Evolutionary conservation across 1,139 yeast species (phyloP).

Genomic region (Pneumocystis canis): DNA sequence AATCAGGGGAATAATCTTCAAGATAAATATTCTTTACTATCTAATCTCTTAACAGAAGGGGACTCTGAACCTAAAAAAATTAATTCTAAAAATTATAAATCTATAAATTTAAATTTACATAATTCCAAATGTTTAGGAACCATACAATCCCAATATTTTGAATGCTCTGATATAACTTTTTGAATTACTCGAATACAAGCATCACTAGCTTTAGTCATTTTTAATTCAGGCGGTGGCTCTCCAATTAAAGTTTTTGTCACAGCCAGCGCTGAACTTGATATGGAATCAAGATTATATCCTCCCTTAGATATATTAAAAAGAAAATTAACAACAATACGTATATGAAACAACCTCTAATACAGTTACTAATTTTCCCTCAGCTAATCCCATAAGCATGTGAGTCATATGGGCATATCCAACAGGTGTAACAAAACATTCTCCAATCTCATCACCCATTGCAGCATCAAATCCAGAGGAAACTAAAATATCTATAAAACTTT

Average conservation of each 20-base stretch:
- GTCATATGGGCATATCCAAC: slow-evolving; percentile 96
- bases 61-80: slow-evolving; percentile 1
- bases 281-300: slow-evolving; percentile 85
- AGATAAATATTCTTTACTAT: slow-evolving; percentile 2
- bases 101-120: not conserved
- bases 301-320: slow-evolving; percentile 30
- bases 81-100: not conserved
- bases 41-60: slow-evolving; percentile 15
- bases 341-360: slow-evolving; percentile 42
- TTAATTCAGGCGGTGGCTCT: slow-evolving; percentile 78
- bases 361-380: slow-evolving; percentile 77
- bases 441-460: slow-evolving; percentile 94
- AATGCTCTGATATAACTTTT: slow-evolving; percentile 65
- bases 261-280: slow-evolving; percentile 77
- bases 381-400: slow-evolving; percentile 72
- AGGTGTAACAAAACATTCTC: slow-evolving; percentile 94
- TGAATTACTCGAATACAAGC: slow-evolving; percentile 68
- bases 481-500: not conserved
- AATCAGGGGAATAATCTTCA: not conserved
- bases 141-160: slow-evolving; percentile 78
- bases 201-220: slow-evolving; percentile 46
- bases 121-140: slow-evolving; percentile 41
- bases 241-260: slow-evolving; percentile 87
- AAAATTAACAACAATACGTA: not conserved
- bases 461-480: slow-evolving; percentile 95